A percentile compares a stretch with the other conserved stretches of the same genome.
phyloP scores from a whole-genome alignment of 495 filamentous ascomycete species.

The Penicillium antarcticum region DNA sequence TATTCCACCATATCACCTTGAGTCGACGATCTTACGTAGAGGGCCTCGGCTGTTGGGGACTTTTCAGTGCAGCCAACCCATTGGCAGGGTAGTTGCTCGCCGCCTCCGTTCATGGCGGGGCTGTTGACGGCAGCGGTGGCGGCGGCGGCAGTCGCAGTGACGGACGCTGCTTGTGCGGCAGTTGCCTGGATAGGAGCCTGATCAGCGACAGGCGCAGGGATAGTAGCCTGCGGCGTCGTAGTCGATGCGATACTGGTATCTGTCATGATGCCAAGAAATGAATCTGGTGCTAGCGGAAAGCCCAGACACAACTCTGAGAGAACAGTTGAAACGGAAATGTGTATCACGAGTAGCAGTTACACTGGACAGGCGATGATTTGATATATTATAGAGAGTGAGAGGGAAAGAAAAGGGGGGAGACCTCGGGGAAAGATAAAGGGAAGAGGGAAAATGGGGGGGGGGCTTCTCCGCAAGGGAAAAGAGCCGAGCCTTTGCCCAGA shows the following conservation, averaged over 20 bases:
- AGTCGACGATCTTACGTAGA: constrained; percentile 71
- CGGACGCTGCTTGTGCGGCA: constrained; percentile 25
- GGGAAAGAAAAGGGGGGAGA: constrained; percentile 5
- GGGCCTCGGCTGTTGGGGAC: constrained; percentile 71
- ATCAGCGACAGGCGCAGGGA: constrained; percentile 27
- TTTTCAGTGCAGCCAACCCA: constrained; percentile 86
- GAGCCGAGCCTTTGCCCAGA: constrained; percentile 44
- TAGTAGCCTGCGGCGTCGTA: constrained; percentile 23
- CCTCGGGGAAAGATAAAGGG: constrained; percentile 5
- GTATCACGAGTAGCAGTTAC: not conserved
- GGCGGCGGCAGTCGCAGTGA: constrained; percentile 36
- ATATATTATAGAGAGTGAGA: not conserved
- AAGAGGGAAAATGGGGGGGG: constrained; percentile 13
- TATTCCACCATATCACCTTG: not conserved
- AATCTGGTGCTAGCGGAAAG: constrained; percentile 25
- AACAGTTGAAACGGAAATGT: constrained; percentile 1
- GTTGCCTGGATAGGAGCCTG: constrained; percentile 18
- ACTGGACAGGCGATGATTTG: not conserved
- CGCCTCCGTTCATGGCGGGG: constrained; percentile 33
- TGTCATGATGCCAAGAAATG: constrained; percentile 31
- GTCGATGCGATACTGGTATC: constrained; percentile 19
- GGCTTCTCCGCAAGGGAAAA: constrained; percentile 20
- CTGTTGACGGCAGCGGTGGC: constrained; percentile 44
- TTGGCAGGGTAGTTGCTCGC: constrained; percentile 72
- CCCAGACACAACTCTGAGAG: constrained; percentile 14